These are phyloP conservation scores for Chalciporus pseudorubinellus DNA, from an alignment of 768 basidiomycete species.

Conservation along the genomic window DNA sequence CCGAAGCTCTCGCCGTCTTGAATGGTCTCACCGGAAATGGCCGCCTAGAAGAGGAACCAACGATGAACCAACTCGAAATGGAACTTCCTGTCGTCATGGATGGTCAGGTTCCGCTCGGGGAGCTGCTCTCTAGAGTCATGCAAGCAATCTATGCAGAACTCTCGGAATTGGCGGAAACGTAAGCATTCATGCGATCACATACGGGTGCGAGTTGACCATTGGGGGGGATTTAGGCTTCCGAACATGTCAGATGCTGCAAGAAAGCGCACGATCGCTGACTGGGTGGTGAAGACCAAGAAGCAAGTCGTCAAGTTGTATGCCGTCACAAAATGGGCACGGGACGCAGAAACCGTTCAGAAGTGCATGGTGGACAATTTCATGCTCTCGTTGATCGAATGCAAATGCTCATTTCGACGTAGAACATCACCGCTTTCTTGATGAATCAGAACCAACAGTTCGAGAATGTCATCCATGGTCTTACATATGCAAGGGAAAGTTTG, in stretches of 20 bases:
- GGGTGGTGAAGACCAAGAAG: slow-evolving; percentile 87
- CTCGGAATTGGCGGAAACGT: slow-evolving; percentile 85
- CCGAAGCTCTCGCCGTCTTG: slow-evolving; percentile 27
- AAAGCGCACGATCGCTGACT: slow-evolving; percentile 81
- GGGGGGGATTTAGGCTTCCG: slow-evolving; percentile 52
- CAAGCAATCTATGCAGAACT: slow-evolving; percentile 83
- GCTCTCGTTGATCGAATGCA: neutral
- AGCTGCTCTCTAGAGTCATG: slow-evolving; percentile 71
- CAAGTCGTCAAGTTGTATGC: slow-evolving; percentile 89
- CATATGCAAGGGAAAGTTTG: slow-evolving; percentile 63
- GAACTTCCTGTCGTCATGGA: slow-evolving; percentile 74
- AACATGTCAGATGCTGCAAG: slow-evolving; percentile 79
- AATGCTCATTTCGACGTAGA: slow-evolving; percentile 42
- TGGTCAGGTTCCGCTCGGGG: slow-evolving; percentile 71
- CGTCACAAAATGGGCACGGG: slow-evolving; percentile 81
- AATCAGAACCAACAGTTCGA: slow-evolving; percentile 85
- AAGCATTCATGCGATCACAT: slow-evolving; percentile 26
- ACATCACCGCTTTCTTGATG: slow-evolving; percentile 84
- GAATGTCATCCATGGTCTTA: slow-evolving; percentile 58
- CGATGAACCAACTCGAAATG: slow-evolving; percentile 59
- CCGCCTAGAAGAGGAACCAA: slow-evolving; percentile 36
- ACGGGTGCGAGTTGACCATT: slow-evolving; percentile 1
- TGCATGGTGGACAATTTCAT: slow-evolving; percentile 59
- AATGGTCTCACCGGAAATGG: slow-evolving; percentile 34
- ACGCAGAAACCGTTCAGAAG: slow-evolving; percentile 80